A percentile compares a stretch with the other conserved stretches of the same genome.
phyloP scores from a whole-genome alignment of 2,329 filamentous ascomycete genomes.

The Phoma sp. region DNA sequence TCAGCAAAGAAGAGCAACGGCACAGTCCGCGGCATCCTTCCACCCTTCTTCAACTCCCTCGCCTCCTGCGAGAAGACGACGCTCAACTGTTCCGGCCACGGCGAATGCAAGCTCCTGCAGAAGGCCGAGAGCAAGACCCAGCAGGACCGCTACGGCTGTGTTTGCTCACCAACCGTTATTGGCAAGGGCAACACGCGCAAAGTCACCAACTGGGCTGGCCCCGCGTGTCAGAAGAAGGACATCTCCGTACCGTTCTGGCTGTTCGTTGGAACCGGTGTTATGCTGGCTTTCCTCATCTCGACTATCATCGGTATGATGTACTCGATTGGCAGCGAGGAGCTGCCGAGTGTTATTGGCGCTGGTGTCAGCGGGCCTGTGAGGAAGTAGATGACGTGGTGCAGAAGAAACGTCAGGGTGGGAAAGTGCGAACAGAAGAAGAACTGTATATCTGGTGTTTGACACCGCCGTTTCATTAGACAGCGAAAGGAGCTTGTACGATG shows the following conservation, averaged over 20 bases:
- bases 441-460: constrained; percentile 45
- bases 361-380: constrained; percentile 75
- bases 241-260: constrained; percentile 90
- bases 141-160: constrained; percentile 77
- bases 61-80: constrained; percentile 75
- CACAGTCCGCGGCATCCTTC: constrained; percentile 63
- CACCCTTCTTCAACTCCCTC: constrained; percentile 76
- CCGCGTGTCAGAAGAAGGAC: constrained; percentile 90
- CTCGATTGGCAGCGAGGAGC: constrained; percentile 82
- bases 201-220: constrained; percentile 80
- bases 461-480: constrained; percentile 22
- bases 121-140: constrained; percentile 50
- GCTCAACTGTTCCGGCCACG: constrained; percentile 82
- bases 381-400: constrained; percentile 42
- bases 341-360: constrained; percentile 95
- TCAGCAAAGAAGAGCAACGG: constrained; percentile 33
- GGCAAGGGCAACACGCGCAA: constrained; percentile 58
- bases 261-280: constrained; percentile 75
- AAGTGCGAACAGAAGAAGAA: background rate
- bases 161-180: constrained; percentile 69
- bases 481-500: constrained; percentile 33
- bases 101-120: constrained; percentile 75
- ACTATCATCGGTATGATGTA: constrained; percentile 81
- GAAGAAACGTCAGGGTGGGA: background rate
- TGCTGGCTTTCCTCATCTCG: constrained; percentile 71